A percentile compares a stretch with the other conserved stretches of the same genome.
Evolutionary conservation across 2,329 filamentous ascomycete species (phyloP).

Genomic region (Colletotrichum lentis): DNA sequence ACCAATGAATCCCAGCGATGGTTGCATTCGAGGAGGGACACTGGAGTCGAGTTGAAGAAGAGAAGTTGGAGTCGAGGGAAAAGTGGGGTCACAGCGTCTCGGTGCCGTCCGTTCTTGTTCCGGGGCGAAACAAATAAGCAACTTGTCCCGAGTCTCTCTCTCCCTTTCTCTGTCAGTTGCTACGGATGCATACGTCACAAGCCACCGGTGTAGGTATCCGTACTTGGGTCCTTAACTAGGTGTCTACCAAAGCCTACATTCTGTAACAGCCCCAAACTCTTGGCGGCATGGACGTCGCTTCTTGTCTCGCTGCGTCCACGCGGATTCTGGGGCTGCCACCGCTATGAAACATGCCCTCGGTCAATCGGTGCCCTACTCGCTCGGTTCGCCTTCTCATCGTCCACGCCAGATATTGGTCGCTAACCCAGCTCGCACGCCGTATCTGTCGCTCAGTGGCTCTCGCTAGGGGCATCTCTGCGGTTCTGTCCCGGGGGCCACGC

Average conservation of each 20-base stretch:
- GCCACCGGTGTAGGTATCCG: too few species aligned
- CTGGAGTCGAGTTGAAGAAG: background rate
- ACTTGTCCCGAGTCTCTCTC: constrained; percentile 19
- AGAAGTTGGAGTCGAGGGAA: constrained; percentile 26
- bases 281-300: constrained; percentile 22
- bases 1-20: constrained; percentile 13
- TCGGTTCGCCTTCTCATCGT: constrained; percentile 29
- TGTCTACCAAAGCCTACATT: constrained; percentile 6
- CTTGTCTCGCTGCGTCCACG: constrained; percentile 21
- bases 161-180: too few species aligned
- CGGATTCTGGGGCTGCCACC: constrained; percentile 28
- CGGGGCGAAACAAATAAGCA: constrained; percentile 31
- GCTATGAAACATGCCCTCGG: constrained; percentile 21
- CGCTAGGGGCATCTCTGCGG: constrained; percentile 17
- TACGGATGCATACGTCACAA: too few species aligned
- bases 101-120: constrained; percentile 31
- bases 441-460: too few species aligned
- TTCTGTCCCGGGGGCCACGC: constrained; percentile 3
- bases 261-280: constrained; percentile 37
- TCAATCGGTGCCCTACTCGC: constrained; percentile 19
- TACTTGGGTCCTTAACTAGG: too few species aligned
- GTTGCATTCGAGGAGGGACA: background rate
- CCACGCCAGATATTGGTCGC: constrained; percentile 4
- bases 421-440: too few species aligned
- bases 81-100: constrained; percentile 9